phyloP scores from a whole-genome alignment of 768 basidiomycete species.

The Suillus brevipes region DNA sequence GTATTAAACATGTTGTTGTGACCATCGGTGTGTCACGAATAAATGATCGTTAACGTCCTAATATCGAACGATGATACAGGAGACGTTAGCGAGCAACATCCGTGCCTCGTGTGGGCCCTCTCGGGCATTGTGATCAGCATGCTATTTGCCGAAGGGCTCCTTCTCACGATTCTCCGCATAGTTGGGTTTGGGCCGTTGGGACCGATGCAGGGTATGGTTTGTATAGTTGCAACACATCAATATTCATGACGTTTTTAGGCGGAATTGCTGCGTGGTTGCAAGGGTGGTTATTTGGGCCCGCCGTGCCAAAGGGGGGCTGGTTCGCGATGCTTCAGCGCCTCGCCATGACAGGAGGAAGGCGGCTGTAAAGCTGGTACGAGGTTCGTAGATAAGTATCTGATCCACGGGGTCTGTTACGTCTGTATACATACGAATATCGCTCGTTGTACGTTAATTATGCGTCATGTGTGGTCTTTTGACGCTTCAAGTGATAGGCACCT shows the following conservation, averaged over 20 bases:
- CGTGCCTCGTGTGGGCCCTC: slow-evolving; percentile 27
- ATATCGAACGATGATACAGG: slow-evolving; percentile 22
- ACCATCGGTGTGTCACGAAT: slow-evolving; percentile 18
- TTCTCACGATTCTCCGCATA: slow-evolving; percentile 32
- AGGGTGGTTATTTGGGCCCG: not conserved
- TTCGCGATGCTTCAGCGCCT: not conserved
- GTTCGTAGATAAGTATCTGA: too few species aligned
- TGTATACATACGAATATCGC: not conserved
- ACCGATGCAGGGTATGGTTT: slow-evolving; percentile 32
- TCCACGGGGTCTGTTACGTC: not conserved
- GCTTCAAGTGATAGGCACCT: not conserved
- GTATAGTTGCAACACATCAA: not conserved
- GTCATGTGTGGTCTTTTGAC: not conserved
- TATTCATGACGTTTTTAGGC: not conserved
- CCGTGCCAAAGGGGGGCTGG: not conserved
- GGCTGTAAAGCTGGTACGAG: not conserved
- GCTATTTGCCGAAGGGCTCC: slow-evolving; percentile 16
- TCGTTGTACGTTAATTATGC: too few species aligned
- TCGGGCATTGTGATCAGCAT: slow-evolving; percentile 20
- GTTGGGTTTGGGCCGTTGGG: slow-evolving; percentile 39
- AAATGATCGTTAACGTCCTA: not conserved
- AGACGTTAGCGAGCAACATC: slow-evolving; percentile 39
- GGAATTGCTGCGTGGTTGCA: not conserved
- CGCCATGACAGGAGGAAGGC: not conserved
- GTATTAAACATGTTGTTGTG: slow-evolving; percentile 25